Evolutionary conservation across 2,329 filamentous ascomycete species (phyloP), one percentile per base, ranked within the genome.

Genomic region (Epichloe elymi): DNA sequence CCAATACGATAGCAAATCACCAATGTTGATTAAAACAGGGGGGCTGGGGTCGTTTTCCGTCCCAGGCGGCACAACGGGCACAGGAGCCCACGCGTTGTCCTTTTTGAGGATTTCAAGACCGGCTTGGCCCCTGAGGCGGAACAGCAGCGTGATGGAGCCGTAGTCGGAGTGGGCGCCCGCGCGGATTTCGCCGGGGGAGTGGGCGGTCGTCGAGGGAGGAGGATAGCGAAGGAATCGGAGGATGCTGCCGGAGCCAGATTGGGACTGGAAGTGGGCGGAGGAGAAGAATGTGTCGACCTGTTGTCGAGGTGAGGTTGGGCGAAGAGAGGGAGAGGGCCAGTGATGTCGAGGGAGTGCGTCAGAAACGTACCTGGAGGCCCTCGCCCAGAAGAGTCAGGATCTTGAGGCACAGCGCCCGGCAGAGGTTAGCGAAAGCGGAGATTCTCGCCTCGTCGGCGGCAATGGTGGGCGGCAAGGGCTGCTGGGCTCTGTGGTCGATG

Each of bases 111-210:
- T 84, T 66, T 97, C 89, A 1, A 98, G 74, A 0, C 93, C 93
- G 0, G 89, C 83, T 61, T 96, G 89, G 2, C 86, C 86, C 1
- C 80, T 79, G 2, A 90, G 79, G 58, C 93, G 88, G 73, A 98
- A 97, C 11, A 97, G 78, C n/a, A 84, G 71, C 2, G 80, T 84
- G 52, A 84, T 67, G 53, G 75, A 79, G 51, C 81, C 81, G 68
- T 95, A 95, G 70, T 96, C 90, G 4, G 86, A 91, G 67, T 97
- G 91, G 0, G 91, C 89, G 52, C 91, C 93, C 6, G 91, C 91
- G 30, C 91, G 83, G 54, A 96, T 79, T 61, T 91, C 86, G 50
- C 70, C 61, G 54, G 61, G 61, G 36, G 73, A 59, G 58, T 80
- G 66, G 11, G 64, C 60, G 7, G 72, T 72, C 8, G 66, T 60